Conservation (phyloP, 352 stramenopile species). For the Globisporangium recalcitrans region DNA sequence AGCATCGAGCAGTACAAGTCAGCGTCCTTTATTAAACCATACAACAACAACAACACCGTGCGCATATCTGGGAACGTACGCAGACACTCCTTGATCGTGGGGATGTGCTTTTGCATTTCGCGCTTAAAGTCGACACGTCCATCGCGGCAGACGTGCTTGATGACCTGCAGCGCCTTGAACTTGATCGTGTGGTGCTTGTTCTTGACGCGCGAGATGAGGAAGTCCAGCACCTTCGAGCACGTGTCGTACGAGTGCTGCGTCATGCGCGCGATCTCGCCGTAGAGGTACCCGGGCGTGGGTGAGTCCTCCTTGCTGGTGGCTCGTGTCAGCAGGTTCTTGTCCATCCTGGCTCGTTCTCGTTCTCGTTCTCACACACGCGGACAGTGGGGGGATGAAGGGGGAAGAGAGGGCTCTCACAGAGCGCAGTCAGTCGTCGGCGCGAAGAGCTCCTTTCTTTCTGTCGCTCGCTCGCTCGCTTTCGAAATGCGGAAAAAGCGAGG, state of each 20-base stretch:
- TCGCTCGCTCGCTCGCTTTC: slow-evolving; percentile 2
- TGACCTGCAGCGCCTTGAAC: slow-evolving; percentile 91
- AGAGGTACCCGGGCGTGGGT: slow-evolving; percentile 95
- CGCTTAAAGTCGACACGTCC: slow-evolving; percentile 89
- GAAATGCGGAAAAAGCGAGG: slow-evolving; percentile 9
- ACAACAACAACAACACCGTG: slow-evolving; percentile 3
- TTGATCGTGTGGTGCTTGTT: slow-evolving; percentile 96
- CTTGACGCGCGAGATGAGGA: slow-evolving; percentile 88
- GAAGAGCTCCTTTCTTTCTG: slow-evolving; percentile 5
- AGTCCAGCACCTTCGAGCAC: slow-evolving; percentile 86
- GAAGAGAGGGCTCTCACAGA: neutral
- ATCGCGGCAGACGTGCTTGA: slow-evolving; percentile 90
- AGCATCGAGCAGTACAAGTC: neutral
- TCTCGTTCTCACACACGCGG: neutral
- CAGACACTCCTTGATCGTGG: slow-evolving; percentile 90
- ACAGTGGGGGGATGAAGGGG: neutral
- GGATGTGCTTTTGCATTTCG: slow-evolving; percentile 89
- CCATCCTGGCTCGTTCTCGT: slow-evolving; percentile 50
- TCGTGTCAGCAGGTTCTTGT: slow-evolving; percentile 90
- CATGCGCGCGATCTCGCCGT: slow-evolving; percentile 94
- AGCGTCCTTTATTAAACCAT: neutral
- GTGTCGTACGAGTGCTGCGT: slow-evolving; percentile 89
- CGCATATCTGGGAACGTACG: slow-evolving; percentile 35
- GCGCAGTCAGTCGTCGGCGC: neutral
- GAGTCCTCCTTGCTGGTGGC: slow-evolving; percentile 92